Base-by-base conservation (phyloP, 1,139 yeast species). In the Suhomyces chickasaworum region DNA sequence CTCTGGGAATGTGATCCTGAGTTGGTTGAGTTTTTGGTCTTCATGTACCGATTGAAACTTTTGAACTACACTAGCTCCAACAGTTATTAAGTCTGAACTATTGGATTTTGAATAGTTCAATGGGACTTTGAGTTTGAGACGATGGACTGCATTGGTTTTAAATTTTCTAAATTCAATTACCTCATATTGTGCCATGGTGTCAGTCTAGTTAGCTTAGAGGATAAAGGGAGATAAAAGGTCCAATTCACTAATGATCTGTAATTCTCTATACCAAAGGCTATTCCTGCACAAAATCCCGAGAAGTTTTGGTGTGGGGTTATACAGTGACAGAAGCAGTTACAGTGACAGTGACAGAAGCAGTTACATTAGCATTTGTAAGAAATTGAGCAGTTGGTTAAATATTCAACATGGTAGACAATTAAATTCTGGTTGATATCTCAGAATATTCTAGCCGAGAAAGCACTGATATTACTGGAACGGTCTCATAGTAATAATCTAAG, bases 1-100 rank as follows among this genome's bases (percentile, higher is more conserved):
- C 2, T 54, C 46, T 2, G 74, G 72, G 42, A 71, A 59, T 0
- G 51, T 18, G 4, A 58, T 47, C 4, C 44, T 37, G 7, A 18
- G 12, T 30, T 30, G 20, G 30, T 45, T 40, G 18, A 41, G 44
- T 3, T 23, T 27, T n/a, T 37, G 41, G n/a, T 38, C 23, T 2
- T 21, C 15, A 39, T 64, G 69, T 15, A 64, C 20, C 1, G 39
- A 17, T 16, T 63, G 58, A 50, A 60, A 64, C 47, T 61, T 68
- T 47, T 70, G 77, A 21, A 72, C 66, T 17, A 73, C 54, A 34
- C 60, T 69, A n/a, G 66, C 71, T 17, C 65, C 67, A 9, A 73
- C 67, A 16, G 57, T 48, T 41, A 73, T 71, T 4, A 53, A 52
- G 22, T 20, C 22, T 7, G 10, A 30, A 25, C 22, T 39, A 2